Percentiles rank a stretch among this genome's conserved stretches.
These are phyloP conservation scores for Corylus americana DNA, from an alignment of 306 rosid genomes.

Conservation along the genomic window DNA sequence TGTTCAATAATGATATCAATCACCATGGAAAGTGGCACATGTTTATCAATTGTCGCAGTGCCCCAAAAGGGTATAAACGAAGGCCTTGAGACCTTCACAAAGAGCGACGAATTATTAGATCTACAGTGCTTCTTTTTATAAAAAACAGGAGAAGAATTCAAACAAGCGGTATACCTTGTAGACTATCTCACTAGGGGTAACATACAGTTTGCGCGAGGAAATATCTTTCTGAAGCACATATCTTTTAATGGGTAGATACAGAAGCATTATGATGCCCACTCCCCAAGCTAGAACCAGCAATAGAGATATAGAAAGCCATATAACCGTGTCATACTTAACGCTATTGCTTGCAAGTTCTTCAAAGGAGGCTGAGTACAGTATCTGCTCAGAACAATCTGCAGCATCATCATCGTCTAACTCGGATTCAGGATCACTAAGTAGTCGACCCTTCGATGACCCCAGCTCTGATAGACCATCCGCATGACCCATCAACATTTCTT, in stretches of 20 bases:
- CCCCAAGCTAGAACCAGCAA: slow-evolving; percentile 95
- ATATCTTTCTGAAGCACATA: slow-evolving; percentile 74
- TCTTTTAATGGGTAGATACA: slow-evolving; percentile 79
- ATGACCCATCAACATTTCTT: slow-evolving; percentile 71
- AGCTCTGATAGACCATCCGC: slow-evolving; percentile 55
- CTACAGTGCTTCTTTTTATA: neutral
- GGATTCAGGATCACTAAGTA: slow-evolving; percentile 50
- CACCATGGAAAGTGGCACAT: slow-evolving; percentile 70
- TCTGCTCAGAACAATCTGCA: slow-evolving; percentile 49
- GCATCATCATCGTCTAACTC: slow-evolving; percentile 52
- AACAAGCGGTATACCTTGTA: slow-evolving; percentile 57
- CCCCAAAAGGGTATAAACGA: slow-evolving; percentile 84
- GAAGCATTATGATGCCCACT: slow-evolving; percentile 76
- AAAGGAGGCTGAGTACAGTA: slow-evolving; percentile 73
- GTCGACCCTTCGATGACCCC: slow-evolving; percentile 47
- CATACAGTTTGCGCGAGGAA: slow-evolving; percentile 71
- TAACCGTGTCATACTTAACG: slow-evolving; percentile 72
- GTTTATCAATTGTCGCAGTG: slow-evolving; percentile 60
- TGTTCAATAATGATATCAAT: slow-evolving; percentile 85
- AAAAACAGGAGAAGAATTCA: slow-evolving; percentile 3
- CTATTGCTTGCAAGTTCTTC: slow-evolving; percentile 65
- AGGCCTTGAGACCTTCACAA: slow-evolving; percentile 79
- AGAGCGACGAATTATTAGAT: slow-evolving; percentile 17
- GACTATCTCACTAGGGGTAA: slow-evolving; percentile 73
- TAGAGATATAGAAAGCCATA: slow-evolving; percentile 83